Evolutionary conservation across 2,329 filamentous ascomycete genomes (phyloP).

Genomic region (Didymellaceae sp.): DNA sequence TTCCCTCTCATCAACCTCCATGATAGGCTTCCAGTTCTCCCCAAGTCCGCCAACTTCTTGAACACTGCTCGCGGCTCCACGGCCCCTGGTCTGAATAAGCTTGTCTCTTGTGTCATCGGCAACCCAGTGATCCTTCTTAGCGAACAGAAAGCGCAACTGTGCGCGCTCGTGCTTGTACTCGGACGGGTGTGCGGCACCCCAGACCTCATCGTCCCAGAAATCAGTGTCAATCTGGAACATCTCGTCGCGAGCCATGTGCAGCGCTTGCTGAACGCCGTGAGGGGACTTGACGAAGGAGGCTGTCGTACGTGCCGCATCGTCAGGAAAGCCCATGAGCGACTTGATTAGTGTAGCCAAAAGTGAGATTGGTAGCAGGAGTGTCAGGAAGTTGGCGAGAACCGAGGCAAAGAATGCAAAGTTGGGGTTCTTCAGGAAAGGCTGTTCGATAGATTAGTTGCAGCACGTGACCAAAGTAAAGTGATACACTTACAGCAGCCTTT

Average conservation of each 20-base stretch:
- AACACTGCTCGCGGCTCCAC: constrained; percentile 1
- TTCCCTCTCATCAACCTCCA: constrained; percentile 62
- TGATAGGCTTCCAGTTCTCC: constrained; percentile 54
- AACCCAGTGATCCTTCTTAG: constrained; percentile 67
- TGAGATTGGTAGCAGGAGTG: constrained; percentile 49
- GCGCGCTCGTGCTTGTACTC: constrained; percentile 46
- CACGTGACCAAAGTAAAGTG: not conserved
- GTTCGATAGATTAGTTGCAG: constrained; percentile 9
- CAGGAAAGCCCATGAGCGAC: constrained; percentile 51
- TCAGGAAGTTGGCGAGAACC: constrained; percentile 52
- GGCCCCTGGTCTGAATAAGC: constrained; percentile 56
- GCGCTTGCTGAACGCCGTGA: constrained; percentile 60
- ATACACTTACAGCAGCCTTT: constrained; percentile 47
- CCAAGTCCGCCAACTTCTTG: constrained; percentile 19
- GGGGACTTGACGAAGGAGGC: constrained; percentile 57
- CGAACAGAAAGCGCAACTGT: constrained; percentile 65
- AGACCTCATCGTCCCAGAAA: constrained; percentile 65
- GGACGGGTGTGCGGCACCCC: constrained; percentile 55
- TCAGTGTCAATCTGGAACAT: constrained; percentile 63
- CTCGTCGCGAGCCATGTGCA: constrained; percentile 66
- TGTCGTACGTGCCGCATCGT: constrained; percentile 56
- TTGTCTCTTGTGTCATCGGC: constrained; percentile 63
- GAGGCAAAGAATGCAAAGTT: constrained; percentile 36
- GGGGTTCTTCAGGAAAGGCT: constrained; percentile 37
- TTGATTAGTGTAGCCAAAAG: constrained; percentile 53